A percentile compares a stretch with the other conserved stretches of the same genome.
Evolutionary conservation across 2,329 filamentous ascomycete genomes (phyloP).

Genomic region (Cordyceps farinosa): DNA sequence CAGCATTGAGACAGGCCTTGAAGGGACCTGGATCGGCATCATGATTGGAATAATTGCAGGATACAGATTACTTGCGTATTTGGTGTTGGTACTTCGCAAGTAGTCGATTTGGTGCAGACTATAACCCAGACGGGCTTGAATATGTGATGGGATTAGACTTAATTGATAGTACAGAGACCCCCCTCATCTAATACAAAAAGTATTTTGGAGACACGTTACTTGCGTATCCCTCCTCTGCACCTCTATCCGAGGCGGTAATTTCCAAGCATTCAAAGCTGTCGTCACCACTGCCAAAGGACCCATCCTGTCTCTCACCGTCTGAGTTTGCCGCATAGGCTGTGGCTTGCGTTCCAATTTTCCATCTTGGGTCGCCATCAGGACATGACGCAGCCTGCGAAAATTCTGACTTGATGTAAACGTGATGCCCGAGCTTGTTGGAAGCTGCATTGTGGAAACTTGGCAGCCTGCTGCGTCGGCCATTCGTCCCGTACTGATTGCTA

Average conservation of each 20-base stretch:
- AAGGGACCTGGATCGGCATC: constrained; percentile 75
- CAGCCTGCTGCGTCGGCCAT: neutral
- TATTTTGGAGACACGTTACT: constrained; percentile 12
- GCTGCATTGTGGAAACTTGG: neutral
- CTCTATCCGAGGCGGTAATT: constrained; percentile 1
- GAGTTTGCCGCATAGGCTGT: neutral
- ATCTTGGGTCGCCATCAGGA: neutral
- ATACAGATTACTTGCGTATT: constrained; percentile 52
- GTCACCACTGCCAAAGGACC: neutral
- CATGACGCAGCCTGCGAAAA: neutral
- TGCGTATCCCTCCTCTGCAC: constrained; percentile 6
- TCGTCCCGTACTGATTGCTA: neutral
- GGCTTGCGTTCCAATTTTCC: neutral
- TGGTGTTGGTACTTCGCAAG: constrained; percentile 17
- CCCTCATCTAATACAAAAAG: constrained; percentile 2
- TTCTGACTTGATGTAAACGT: constrained; percentile 12
- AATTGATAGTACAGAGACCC: neutral
- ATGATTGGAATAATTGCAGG: constrained; percentile 69
- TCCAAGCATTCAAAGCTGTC: constrained; percentile 4
- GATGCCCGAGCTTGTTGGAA: neutral
- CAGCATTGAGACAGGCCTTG: constrained; percentile 64
- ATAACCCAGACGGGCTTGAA: neutral
- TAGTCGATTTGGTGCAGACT: neutral
- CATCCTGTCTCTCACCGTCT: neutral
- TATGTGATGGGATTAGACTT: neutral